Conservation (phyloP, 805 yeast genomes). For the Debaryomyces tyrocola region DNA sequence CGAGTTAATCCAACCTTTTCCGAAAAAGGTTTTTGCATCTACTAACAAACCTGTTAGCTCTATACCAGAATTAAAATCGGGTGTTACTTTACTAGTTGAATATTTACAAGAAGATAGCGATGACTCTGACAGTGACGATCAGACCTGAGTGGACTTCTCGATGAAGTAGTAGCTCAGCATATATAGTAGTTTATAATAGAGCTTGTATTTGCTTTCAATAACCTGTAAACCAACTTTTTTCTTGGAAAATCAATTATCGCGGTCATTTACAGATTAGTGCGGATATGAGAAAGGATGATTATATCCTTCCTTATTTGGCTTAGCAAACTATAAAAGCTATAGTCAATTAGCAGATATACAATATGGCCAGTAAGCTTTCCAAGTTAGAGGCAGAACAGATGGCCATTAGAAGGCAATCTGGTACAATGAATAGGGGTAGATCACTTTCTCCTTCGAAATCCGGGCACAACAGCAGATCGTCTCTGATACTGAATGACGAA, state of each 20-base stretch:
- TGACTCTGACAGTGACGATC: slow-evolving; percentile 11
- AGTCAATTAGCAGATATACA: not conserved
- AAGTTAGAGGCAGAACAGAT: slow-evolving; percentile 43
- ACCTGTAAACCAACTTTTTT: not conserved
- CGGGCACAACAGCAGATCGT: slow-evolving; percentile 30
- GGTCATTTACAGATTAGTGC: not conserved
- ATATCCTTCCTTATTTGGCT: too few species aligned
- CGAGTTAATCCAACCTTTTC: slow-evolving; percentile 43
- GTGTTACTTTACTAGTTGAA: slow-evolving; percentile 41
- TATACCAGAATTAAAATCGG: slow-evolving; percentile 28
- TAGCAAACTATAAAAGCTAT: not conserved
- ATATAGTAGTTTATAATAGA: too few species aligned
- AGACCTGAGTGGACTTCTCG: not conserved
- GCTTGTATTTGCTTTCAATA: not conserved
- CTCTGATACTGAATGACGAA: slow-evolving; percentile 37
- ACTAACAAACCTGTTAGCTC: slow-evolving; percentile 11
- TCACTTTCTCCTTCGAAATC: slow-evolving; percentile 34
- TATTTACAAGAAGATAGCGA: slow-evolving; percentile 23
- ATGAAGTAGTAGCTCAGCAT: too few species aligned
- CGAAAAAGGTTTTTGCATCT: slow-evolving; percentile 29
- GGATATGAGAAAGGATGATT: too few species aligned
- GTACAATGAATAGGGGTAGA: slow-evolving; percentile 32
- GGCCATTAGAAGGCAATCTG: slow-evolving; percentile 38
- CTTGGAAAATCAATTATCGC: not conserved
- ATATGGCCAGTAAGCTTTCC: slow-evolving; percentile 38